Percentiles rank a stretch among this genome's conserved stretches.
Evolutionary conservation across 2,329 filamentous ascomycete genomes (phyloP).

Genomic region (Truncatella angustata): DNA sequence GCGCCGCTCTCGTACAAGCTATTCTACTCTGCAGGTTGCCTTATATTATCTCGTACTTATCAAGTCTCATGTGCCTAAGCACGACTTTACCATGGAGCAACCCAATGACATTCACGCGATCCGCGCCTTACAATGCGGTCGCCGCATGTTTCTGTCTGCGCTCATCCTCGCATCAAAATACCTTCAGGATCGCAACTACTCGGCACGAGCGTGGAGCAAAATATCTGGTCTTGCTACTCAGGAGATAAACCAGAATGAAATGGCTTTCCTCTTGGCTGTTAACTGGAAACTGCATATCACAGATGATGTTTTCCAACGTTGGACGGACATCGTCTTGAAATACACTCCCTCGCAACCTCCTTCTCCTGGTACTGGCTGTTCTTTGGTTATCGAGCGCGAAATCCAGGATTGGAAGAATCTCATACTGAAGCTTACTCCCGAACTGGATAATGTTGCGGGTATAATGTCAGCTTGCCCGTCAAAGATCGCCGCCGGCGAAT

Average conservation of each 20-base stretch:
- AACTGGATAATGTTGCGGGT: slow-evolving; percentile 57
- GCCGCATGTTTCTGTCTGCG: slow-evolving; percentile 94
- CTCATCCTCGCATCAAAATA: slow-evolving; percentile 97
- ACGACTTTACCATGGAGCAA: slow-evolving; percentile 86
- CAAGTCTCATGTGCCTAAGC: slow-evolving; percentile 80
- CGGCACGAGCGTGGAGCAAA: slow-evolving; percentile 96
- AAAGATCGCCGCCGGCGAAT: slow-evolving; percentile 29
- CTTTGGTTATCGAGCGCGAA: slow-evolving; percentile 41
- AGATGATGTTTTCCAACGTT: slow-evolving; percentile 83
- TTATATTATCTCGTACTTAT: slow-evolving; percentile 95
- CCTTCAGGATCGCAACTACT: slow-evolving; percentile 96
- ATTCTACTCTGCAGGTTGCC: slow-evolving; percentile 94
- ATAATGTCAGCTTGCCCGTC: slow-evolving; percentile 38
- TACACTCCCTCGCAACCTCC: slow-evolving; percentile 68
- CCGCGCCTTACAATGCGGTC: slow-evolving; percentile 88
- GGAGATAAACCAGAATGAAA: slow-evolving; percentile 97
- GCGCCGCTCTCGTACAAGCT: slow-evolving; percentile 90
- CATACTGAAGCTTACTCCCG: slow-evolving; percentile 54
- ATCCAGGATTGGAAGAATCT: slow-evolving; percentile 57
- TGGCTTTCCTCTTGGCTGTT: slow-evolving; percentile 84
- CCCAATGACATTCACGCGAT: slow-evolving; percentile 67
- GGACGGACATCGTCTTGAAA: slow-evolving; percentile 89
- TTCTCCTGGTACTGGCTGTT: slow-evolving; percentile 47
- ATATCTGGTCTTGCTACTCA: slow-evolving; percentile 92
- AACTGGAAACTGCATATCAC: slow-evolving; percentile 95